A percentile compares a stretch with the other conserved stretches of the same genome.
Conservation (phyloP, 108 stramenopile genomes). For the Licmophora abbreviata region DNA sequence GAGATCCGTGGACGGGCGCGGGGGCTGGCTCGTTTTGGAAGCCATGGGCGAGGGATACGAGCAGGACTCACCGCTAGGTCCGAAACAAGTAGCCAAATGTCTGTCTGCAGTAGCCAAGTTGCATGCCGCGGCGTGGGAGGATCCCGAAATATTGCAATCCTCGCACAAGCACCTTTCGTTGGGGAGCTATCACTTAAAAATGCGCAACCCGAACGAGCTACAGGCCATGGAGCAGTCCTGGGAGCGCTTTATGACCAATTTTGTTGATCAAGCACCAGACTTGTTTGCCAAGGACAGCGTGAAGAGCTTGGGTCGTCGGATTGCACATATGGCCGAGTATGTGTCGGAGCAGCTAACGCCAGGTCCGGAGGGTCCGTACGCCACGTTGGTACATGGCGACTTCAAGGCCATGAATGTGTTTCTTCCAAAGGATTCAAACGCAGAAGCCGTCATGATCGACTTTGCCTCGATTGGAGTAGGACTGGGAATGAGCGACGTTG, state of each 20-base stretch:
- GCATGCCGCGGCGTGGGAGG: constrained; percentile 67
- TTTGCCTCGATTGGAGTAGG: constrained; percentile 76
- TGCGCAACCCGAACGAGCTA: constrained; percentile 66
- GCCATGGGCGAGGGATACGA: constrained; percentile 31
- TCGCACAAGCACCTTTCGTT: constrained; percentile 31
- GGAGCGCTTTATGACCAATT: constrained; percentile 38
- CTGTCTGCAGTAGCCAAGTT: constrained; percentile 50
- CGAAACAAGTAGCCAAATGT: constrained; percentile 32
- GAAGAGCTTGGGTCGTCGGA: constrained; percentile 37
- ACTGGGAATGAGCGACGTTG: constrained; percentile 62
- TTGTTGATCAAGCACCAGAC: constrained; percentile 3
- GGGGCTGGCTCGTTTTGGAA: constrained; percentile 24
- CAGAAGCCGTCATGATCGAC: constrained; percentile 52
- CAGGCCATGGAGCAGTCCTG: constrained; percentile 39
- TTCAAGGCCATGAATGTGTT: constrained; percentile 81
- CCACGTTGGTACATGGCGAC: constrained; percentile 69
- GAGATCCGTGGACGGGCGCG: background rate
- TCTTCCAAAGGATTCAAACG: constrained; percentile 20
- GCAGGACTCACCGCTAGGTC: constrained; percentile 56
- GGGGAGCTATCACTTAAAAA: constrained; percentile 57
- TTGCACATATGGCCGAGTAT: constrained; percentile 45
- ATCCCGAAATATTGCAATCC: constrained; percentile 29
- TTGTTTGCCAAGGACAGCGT: constrained; percentile 12
- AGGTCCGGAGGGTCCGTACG: constrained; percentile 37
- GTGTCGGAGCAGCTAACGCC: constrained; percentile 57